phyloP scores from a whole-genome alignment of 306 rosid genomes.

The Cicer arietinum region DNA sequence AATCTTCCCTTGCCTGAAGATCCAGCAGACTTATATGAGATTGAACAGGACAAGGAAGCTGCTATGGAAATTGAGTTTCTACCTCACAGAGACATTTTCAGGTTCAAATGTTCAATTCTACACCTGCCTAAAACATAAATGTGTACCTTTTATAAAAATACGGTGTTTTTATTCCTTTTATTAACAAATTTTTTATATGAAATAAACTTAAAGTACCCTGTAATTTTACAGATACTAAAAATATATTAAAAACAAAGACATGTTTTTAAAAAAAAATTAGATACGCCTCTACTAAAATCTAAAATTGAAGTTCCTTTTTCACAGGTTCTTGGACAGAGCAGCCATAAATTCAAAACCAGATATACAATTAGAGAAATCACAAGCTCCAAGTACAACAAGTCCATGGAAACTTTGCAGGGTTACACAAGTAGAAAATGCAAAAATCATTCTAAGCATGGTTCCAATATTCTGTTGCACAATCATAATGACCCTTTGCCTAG shows the following conservation, averaged over 20 bases:
- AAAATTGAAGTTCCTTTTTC: slow-evolving; percentile 10
- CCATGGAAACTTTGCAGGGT: slow-evolving; percentile 90
- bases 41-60: slow-evolving; percentile 69
- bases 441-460: slow-evolving; percentile 68
- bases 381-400: slow-evolving; percentile 46
- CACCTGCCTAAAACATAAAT: neutral
- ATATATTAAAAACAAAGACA: too few species aligned
- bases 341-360: slow-evolving; percentile 56
- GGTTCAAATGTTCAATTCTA: slow-evolving; percentile 47
- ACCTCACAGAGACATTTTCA: slow-evolving; percentile 69
- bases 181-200: too few species aligned
- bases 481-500: slow-evolving; percentile 91
- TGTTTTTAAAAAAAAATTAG: too few species aligned
- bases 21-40: slow-evolving; percentile 70
- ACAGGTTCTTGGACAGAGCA: slow-evolving; percentile 92
- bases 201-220: too few species aligned
- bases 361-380: slow-evolving; percentile 38
- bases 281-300: neutral
- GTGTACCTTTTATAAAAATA: neutral
- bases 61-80: slow-evolving; percentile 62
- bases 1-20: slow-evolving; percentile 77
- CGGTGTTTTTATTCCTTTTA: neutral
- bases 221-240: too few species aligned
- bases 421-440: slow-evolving; percentile 95
- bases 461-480: slow-evolving; percentile 90